Conservation (phyloP, 768 basidiomycete genomes). For the Lactarius sp. region DNA sequence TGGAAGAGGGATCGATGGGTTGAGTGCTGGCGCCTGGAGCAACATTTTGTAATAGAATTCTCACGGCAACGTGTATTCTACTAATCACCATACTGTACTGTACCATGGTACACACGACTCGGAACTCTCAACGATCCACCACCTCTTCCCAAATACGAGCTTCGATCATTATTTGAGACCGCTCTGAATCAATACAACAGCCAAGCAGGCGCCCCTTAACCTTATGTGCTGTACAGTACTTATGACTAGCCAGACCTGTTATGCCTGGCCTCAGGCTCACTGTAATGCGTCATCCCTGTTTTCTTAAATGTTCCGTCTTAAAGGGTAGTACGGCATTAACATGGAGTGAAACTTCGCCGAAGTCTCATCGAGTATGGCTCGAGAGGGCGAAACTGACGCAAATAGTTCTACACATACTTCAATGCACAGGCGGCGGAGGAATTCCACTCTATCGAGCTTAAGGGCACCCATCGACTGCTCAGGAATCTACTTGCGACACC, state of each 20-base stretch:
- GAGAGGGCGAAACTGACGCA: conserved; percentile 39
- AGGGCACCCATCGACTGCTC: conserved; percentile 31
- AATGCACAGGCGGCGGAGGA: conserved; percentile 32
- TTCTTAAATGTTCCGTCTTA: background rate
- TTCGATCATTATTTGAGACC: no score
- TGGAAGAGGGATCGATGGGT: no score
- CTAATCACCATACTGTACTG: no score
- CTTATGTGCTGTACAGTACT: background rate
- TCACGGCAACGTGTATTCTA: no score
- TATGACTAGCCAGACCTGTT: conserved; percentile 1
- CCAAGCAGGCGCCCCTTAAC: background rate
- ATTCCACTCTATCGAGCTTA: conserved; percentile 8
- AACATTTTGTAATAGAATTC: no score
- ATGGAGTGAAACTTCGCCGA: conserved; percentile 37
- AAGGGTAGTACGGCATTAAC: conserved; percentile 34
- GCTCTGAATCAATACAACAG: no score
- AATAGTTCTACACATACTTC: conserved; percentile 40
- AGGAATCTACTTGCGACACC: conserved; percentile 33
- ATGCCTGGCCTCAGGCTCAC: conserved; percentile 4
- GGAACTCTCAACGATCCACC: no score
- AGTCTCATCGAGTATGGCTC: conserved; percentile 39
- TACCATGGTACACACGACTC: no score
- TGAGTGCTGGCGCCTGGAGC: no score
- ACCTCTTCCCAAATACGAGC: no score
- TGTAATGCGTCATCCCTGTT: background rate